Evolutionary conservation across 2,329 filamentous ascomycete species (phyloP).

Genomic region (Capronia epimyces): DNA sequence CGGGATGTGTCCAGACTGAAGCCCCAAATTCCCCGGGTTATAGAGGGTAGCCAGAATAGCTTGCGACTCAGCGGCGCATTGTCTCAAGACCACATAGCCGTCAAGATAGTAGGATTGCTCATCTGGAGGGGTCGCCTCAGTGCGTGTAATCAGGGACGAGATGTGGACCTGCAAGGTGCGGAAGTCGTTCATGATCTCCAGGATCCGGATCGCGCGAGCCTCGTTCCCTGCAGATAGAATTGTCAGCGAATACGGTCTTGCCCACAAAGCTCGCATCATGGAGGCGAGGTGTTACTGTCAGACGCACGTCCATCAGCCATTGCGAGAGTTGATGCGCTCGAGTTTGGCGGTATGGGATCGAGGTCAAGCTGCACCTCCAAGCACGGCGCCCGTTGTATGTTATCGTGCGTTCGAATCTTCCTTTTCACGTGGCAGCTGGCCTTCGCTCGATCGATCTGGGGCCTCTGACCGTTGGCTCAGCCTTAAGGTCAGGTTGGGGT

Average conservation of each 20-base stretch:
- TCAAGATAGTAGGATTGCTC: conserved; percentile 53
- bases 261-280: neutral
- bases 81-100: conserved; percentile 54
- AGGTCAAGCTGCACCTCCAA: conserved; percentile 2
- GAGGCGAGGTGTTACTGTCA: conserved; percentile 11
- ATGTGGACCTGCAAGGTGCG: conserved; percentile 57
- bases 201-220: conserved; percentile 56
- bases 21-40: conserved; percentile 38
- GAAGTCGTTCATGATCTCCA: conserved; percentile 61
- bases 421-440: conserved; percentile 1
- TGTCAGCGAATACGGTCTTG: conserved; percentile 13
- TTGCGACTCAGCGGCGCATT: conserved; percentile 53
- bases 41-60: conserved; percentile 52
- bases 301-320: conserved; percentile 29
- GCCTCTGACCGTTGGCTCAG: conserved; percentile 12
- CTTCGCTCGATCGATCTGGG: conserved; percentile 5
- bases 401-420: neutral
- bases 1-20: conserved; percentile 29
- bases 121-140: conserved; percentile 47
- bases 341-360: conserved; percentile 6
- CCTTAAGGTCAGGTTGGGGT: conserved; percentile 11
- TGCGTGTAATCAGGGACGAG: conserved; percentile 38
- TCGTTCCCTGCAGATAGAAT: conserved; percentile 50
- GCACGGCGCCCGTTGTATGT: conserved; percentile 8
- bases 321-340: conserved; percentile 5